Base-by-base conservation (phyloP, 768 basidiomycete genomes). In the Tremella mesenterica region DNA sequence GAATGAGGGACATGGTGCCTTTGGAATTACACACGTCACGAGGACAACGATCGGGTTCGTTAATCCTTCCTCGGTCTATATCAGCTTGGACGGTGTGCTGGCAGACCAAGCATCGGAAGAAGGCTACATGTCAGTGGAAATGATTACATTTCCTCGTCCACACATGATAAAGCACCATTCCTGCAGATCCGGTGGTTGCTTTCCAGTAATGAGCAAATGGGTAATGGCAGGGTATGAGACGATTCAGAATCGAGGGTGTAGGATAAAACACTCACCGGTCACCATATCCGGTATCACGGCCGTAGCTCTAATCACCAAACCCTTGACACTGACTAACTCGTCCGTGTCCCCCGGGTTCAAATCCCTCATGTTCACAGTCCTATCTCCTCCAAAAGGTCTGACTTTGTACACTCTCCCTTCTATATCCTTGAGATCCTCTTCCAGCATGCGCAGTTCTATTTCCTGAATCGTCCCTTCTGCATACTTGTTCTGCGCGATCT, bases 271-370 rank as follows among this genome's bases (percentile, higher is more conserved):
- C 76, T 25, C 36, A 77, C 77, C 77, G 13, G 70, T 83, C 75
- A 93, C 92, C 95, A 99, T 97, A 74, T 99, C 95, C 3, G 95
- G 95, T 54, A 97, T 96, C 65, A 99, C 86, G 10, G 93, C 89
- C 0, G 95, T 96, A 0, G 92, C 88, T 21, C 95, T 86, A 56
- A 99, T 97, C 64, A 97, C 90, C 6, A 99, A 82, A 53, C 95
- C 95, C 72, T 93, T 95, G 76, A 99, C 85, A 52, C 82, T 85
- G 18, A 95, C 86, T 18, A 99, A 83, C 74, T 96, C 95, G 79
- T 99, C 95, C 63, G 95, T 99, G 68, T 99, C 95, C 53, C 80
- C 83, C 4, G 95, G 95, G 70, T 97, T 96, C 50, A 99, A 78
- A 44, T 86, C 86, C 51, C 95, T 80, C 92, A 99, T 97, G 69